Evolutionary conservation across 352 stramenopile genomes (phyloP), one percentile per base, ranked within the genome.

Genomic region (Phytophthora aleatoria): DNA sequence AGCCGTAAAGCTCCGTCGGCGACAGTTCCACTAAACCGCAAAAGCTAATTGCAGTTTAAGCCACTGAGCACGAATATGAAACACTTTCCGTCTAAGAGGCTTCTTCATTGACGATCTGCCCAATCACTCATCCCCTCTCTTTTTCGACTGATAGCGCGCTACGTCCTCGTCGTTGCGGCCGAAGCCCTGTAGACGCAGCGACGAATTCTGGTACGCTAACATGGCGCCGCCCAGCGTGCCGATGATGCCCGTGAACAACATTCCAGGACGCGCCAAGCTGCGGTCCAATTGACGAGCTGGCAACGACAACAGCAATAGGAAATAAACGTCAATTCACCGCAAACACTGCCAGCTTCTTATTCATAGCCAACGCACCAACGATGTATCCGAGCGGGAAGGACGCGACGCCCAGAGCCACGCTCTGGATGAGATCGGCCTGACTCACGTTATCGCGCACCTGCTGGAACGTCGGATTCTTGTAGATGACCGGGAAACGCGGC

Each of bases 131-230:
- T 27, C 41, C 1, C 51, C 28, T 45, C 48, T 33, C 47, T 69
- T 62, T 7, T 16, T 13, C 5, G 48, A 16, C 26, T 63, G 52
- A 52, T 82, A 90, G n/a, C 78, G 83, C 44, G 70, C 72, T 58
- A 94, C 74, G 55, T 94, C 85, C 9, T 74, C 73, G 60, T 91
- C 77, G 55, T 94, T 94, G 55, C 74, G 80, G 10, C 81, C 85
- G 55, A 84, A 94, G 49, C 87, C 87, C 55, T 90, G 80, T 51
- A 95, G 74, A 47, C 87, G 85, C 56, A 92, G 68, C 44, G 84
- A 74, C 44, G 85, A 87, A 77, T 95, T 94, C 67, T 95, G 82
- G 54, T 89, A 94, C 41, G 83, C 82, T 57, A 88, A 57, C 75
- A 92, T 62, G 43, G 70, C 64, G 39, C 83, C 75, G 41, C 79